Base-by-base conservation (phyloP, 108 stramenopile genomes). In the Fistulifera pelliculosa region DNA sequence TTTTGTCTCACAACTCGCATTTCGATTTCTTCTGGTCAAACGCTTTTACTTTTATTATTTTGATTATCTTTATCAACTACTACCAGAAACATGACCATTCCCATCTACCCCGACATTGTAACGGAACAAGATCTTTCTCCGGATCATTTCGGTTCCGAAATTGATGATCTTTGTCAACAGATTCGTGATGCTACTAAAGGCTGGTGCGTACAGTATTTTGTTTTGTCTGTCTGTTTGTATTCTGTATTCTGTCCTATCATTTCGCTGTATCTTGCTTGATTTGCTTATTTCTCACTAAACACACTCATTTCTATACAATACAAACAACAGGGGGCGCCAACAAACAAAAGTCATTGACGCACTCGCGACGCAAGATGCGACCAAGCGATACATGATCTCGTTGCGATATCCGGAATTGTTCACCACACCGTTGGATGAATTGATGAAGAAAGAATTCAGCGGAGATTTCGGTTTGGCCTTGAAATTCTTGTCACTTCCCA, bases 391-490 rank as follows among this genome's bases (percentile, higher is more conserved):
- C 52, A 65, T 76, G 47, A 63, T 85, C 27, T 28, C 71, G 8
- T 49, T 47, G n/a, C 70, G 75, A 3, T 85, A 76, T 77, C 73
- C 71, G 53, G 74, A 80, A 51, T 70, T 74, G 19, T 70, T 58
- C 43, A 35, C 10, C 6, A 50, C 72, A 42, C 55, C 66, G 1
- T 39, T 82, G 38, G 62, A 62, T 23, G 74, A 77, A 38, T 49
- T 82, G 58, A 82, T 82, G 77, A 73, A 70, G 38, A 76, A 70
- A 47, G 81, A 82, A 53, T 75, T 65, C 53, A 59, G 50, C 27
- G 79, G 79, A 11, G 71, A 85, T 41, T 80, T 85, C 60, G 76
- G 79, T 18, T 22, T 27, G 11, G 68, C 66, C 21, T 42, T 78
- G 58, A 41, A 70, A 38, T 62, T 77, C 39, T 38, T 85, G 8